Evolutionary conservation across 345 rosid species (phyloP).

Genomic region (Citrus hindsii): DNA sequence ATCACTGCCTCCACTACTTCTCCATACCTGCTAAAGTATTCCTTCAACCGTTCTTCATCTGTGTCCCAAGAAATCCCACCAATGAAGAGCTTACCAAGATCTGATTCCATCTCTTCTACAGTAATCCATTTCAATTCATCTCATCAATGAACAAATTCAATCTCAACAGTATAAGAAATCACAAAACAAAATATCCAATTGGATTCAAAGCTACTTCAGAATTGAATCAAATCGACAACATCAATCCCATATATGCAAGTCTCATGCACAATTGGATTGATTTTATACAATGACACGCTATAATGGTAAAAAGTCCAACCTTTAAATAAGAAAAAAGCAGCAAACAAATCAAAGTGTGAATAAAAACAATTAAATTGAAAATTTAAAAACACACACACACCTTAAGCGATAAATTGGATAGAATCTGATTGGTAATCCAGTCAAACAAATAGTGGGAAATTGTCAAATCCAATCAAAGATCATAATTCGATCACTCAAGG

Average conservation of each 20-base stretch:
- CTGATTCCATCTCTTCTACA: constrained; percentile 87
- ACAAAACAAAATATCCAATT: constrained; percentile 6
- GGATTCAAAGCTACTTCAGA: constrained; percentile 8
- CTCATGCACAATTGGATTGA: constrained; percentile 2
- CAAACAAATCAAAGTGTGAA: constrained; percentile 34
- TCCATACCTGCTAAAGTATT: constrained; percentile 80
- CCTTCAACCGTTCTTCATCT: constrained; percentile 83
- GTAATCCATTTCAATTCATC: constrained; percentile 27
- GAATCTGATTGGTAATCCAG: constrained; percentile 55
- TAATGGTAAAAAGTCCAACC: background rate
- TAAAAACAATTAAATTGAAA: constrained; percentile 25
- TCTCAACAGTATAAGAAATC: constrained; percentile 17
- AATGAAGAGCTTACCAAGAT: constrained; percentile 97
- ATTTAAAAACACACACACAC: constrained; percentile 20
- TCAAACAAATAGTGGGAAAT: constrained; percentile 39
- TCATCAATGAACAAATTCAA: constrained; percentile 33
- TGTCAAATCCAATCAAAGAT: constrained; percentile 60
- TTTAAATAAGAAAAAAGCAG: background rate
- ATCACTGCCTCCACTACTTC: constrained; percentile 93
- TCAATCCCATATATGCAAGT: constrained; percentile 8
- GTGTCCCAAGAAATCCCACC: constrained; percentile 99
- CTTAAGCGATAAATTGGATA: constrained; percentile 39
- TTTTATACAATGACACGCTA: background rate
- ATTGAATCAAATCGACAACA: constrained; percentile 17
- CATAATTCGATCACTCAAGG: constrained; percentile 43